Evolutionary conservation across 352 stramenopile genomes (phyloP), one percentile per base, ranked within the genome.

Genomic region (Globisporangium echinulatum): DNA sequence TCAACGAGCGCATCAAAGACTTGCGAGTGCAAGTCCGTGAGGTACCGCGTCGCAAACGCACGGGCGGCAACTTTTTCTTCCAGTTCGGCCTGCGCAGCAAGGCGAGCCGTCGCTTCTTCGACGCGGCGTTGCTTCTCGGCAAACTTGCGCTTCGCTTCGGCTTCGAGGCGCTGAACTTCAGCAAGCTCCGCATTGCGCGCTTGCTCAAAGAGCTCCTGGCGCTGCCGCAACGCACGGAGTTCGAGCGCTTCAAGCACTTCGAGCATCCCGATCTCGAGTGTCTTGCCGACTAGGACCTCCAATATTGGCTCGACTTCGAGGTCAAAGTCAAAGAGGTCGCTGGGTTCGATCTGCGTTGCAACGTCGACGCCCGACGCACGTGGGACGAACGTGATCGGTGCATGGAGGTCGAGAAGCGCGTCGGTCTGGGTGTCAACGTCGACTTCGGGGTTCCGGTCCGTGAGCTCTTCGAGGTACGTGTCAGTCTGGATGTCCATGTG

Each of bases 401-500:
- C 74, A 42, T 88, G 75, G 38, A 95, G 69, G 63, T 98, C 91
- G 59, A 97, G 63, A 52, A 96, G 72, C 14, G 88, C 75, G 64
- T 98, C 90, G 0, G 94, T 98, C 63, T 98, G 94, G 15, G 90
- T 98, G 62, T 94, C 86, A 9, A 76, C 78, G 59, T 97, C 86
- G 7, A 79, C 64, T 66, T 98, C 92, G 0, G 89, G 79, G 46
- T 91, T 91, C 50, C 83, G 75, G 65, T 98, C 94, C 2, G 84
- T 93, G 44, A 98, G 83, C 61, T 98, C 93, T 58, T 98, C 94
- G 1, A 98, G 74, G 70, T 96, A 98, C 52, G 88, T 96, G 60
- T 98, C 94, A 1, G 94, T 98, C 71, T 98, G 94, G 40, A 96
- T 92, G 60, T 97, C 87, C 79, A 97, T 97, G 74, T 98, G 94